Base-by-base conservation (phyloP, 2,329 filamentous ascomycete genomes). In the Orbilia oligospora region DNA sequence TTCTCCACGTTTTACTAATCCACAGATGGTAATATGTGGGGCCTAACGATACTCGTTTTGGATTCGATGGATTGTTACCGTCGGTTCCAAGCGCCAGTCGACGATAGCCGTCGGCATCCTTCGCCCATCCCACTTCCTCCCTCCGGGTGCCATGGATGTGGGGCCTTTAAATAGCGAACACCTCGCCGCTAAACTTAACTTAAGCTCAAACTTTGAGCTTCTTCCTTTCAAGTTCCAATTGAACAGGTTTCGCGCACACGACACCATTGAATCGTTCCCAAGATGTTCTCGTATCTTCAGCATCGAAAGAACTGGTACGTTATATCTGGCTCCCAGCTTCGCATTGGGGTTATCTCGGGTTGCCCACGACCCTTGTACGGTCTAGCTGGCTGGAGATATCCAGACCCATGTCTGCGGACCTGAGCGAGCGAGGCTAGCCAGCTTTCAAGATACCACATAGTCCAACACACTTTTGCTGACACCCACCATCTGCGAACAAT, bases 211-310 rank as follows among this genome's bases (percentile, higher is more conserved):
- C 41, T 24, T 61, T 56, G 27, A 48, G 36, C 53, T 41, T 56
- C 48, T 46, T 24, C 27, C 38, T 51, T 53, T 10, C 18, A 20
- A 22, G 16, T 38, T 1, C 22, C 69, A 72, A 65, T 66, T 33
- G 33, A 27, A 9, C 56, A 61, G n/a, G 16, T 48, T 51, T 46
- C 44, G n/a, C 36, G 69, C 55, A 56, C 56, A 55, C 58, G 51
- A 61, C 36, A 18, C 46, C 55, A n/a, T 44, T 9, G 56, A 27
- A 68, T 41, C 24, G 12, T 36, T 20, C 5, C 18, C 56, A 48
- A 56, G 46, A 79, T 79, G 76, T 70, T 72, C 65, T 69, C 69
- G 49, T 79, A 79, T 61, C 69, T 79, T n/a, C 69, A 72, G 38
- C 76, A 79, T 36, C 58, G 70, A 10, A 55, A 55, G 44, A 73